A percentile compares a stretch with the other conserved stretches of the same genome.
Evolutionary conservation across 2,329 filamentous ascomycete genomes (phyloP).

Genomic region (Trichoderma pleuroti): DNA sequence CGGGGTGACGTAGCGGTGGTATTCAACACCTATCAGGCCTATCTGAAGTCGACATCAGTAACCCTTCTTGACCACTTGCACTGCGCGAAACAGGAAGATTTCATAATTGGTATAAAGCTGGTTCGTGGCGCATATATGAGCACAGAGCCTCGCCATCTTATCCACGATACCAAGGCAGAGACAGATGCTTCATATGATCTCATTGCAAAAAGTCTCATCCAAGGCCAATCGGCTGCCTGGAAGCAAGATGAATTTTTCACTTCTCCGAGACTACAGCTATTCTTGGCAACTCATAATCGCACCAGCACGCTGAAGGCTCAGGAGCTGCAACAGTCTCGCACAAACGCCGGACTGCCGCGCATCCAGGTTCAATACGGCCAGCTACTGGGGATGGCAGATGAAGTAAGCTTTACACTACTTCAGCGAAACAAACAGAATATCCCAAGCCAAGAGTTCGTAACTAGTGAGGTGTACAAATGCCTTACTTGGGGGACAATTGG

Average conservation of each 20-base stretch:
- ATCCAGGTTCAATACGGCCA: slow-evolving; percentile 47
- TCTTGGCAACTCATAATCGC: slow-evolving; percentile 53
- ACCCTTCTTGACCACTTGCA: slow-evolving; percentile 45
- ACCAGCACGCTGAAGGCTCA: slow-evolving; percentile 40
- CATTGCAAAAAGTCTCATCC: slow-evolving; percentile 45
- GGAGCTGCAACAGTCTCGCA: slow-evolving; percentile 39
- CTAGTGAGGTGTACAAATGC: slow-evolving; percentile 39
- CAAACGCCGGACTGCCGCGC: slow-evolving; percentile 31
- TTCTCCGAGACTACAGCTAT: slow-evolving; percentile 45
- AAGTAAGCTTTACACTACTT: slow-evolving; percentile 49
- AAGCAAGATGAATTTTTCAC: slow-evolving; percentile 18
- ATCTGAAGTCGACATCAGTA: slow-evolving; percentile 46
- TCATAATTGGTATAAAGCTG: slow-evolving; percentile 54
- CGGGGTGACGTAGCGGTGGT: slow-evolving; percentile 34
- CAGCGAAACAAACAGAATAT: slow-evolving; percentile 29
- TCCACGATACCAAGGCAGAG: slow-evolving; percentile 50
- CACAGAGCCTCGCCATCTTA: slow-evolving; percentile 46
- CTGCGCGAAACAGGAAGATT: slow-evolving; percentile 42
- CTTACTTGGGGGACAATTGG: slow-evolving; percentile 38
- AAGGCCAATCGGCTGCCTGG: slow-evolving; percentile 29
- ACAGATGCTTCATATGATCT: slow-evolving; percentile 52
- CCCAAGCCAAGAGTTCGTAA: slow-evolving; percentile 18
- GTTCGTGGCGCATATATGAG: slow-evolving; percentile 55
- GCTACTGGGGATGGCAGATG: slow-evolving; percentile 57
- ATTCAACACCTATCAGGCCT: slow-evolving; percentile 55